Conservation (phyloP, 352 stramenopile species). For the Globisporangium nunn region DNA sequence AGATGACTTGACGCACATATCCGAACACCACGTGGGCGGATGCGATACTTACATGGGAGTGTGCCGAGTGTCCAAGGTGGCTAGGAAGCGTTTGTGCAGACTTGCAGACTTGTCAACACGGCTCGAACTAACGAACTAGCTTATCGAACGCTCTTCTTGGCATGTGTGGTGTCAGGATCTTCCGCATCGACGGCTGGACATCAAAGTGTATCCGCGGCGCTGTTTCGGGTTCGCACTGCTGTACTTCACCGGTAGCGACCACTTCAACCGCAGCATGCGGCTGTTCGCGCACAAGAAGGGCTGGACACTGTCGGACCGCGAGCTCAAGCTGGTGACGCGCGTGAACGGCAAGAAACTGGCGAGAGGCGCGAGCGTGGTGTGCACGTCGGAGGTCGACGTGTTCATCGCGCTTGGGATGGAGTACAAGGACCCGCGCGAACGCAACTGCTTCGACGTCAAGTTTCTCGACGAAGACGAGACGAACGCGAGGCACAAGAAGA, state of each 20-base stretch:
- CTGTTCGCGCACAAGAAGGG: constrained; percentile 76
- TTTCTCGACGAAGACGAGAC: constrained; percentile 75
- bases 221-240: constrained; percentile 81
- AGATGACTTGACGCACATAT: constrained; percentile 68
- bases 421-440: constrained; percentile 75
- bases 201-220: constrained; percentile 82
- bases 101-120: too few relatives aligned
- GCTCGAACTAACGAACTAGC: too few relatives aligned
- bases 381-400: constrained; percentile 73
- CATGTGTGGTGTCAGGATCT: constrained; percentile 18
- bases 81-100: neutral
- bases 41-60: constrained; percentile 88
- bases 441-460: constrained; percentile 78
- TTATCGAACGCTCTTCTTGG: too few relatives aligned
- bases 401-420: constrained; percentile 80
- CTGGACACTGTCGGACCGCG: constrained; percentile 64
- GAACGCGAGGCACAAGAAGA: constrained; percentile 27
- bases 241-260: constrained; percentile 89
- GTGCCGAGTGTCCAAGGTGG: constrained; percentile 51
- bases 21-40: constrained; percentile 37
- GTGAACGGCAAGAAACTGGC: constrained; percentile 52
- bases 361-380: constrained; percentile 65
- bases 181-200: constrained; percentile 65
- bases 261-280: constrained; percentile 87
- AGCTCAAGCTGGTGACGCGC: constrained; percentile 52